Percentiles rank a stretch among this genome's conserved stretches.
Evolutionary conservation across 1,139 yeast species (phyloP).

Genomic region (Debaryomycetaceae sp.): DNA sequence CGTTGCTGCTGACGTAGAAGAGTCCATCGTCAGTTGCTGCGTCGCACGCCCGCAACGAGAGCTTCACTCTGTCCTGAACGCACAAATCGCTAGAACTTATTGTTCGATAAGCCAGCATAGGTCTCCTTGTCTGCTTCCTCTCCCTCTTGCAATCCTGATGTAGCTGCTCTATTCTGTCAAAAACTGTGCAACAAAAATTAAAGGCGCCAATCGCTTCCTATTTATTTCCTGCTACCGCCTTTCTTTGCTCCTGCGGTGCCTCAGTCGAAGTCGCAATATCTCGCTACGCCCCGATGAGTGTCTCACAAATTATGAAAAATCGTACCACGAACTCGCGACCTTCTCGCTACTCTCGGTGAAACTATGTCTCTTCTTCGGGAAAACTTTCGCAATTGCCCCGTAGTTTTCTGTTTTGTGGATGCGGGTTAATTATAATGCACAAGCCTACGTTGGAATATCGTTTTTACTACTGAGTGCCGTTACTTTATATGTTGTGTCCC

Average conservation of each 20-base stretch:
- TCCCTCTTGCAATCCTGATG: not conserved
- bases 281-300: too few species aligned
- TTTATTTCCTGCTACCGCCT: not conserved
- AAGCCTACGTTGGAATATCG: not conserved
- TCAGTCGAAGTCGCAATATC: not conserved
- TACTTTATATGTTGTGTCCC: too few species aligned
- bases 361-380: not conserved
- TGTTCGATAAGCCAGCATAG: constrained; percentile 4
- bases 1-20: constrained; percentile 4
- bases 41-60: constrained; percentile 5
- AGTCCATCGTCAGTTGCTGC: constrained; percentile 2
- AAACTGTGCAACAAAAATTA: not conserved
- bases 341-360: not conserved
- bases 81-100: constrained; percentile 7
- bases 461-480: too few species aligned
- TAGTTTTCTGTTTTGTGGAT: not conserved
- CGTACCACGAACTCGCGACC: not conserved
- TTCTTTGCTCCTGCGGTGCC: not conserved
- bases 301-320: too few species aligned
- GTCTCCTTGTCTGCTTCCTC: not conserved
- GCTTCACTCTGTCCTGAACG: constrained; percentile 5
- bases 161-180: not conserved
- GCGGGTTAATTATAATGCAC: not conserved
- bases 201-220: not conserved
- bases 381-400: not conserved